Base-by-base conservation (phyloP, 2,329 filamentous ascomycete species). In the Chrysoporthe cubensis region DNA sequence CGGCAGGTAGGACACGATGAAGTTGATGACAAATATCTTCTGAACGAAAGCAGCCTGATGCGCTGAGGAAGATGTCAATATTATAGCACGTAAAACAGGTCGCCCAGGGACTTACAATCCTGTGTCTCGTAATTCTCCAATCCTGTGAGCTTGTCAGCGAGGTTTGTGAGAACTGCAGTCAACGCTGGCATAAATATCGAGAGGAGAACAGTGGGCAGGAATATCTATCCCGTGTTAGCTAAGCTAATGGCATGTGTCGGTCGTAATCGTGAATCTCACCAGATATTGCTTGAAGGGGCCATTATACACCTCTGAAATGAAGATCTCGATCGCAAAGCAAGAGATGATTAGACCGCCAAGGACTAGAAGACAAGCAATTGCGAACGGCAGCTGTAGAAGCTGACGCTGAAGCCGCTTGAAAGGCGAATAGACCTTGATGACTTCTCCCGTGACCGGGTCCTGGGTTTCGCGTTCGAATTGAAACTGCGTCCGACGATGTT, bases 21-120 rank as follows among this genome's bases (percentile, higher is more conserved):
- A 97, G 82, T 97, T 97, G 75, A 98, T 87, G 16, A 98, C 89
- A 75, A 99, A 98, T 44, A 97, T 91, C 82, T 99, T 99, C 68
- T 92, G 90, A 0, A 96, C 93, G 76, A 97, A 87, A 1, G 94
- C 91, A 26, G 91, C 88, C 69, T 97, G 89, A 74, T 97, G 91
- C 16, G 90, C 90, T 89, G 71, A 11, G 60, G 32, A 42, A 75
- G 66, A 73, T 69, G 66, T 76, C 68, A 74, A 68, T 46, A 44
- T 16, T 3, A 16, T 1, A 37, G 46, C 54, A 9, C 13, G 13
- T 13, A 8, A 43, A 8, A 4, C 16, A 11, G 4, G 1, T 18
- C 9, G 8, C 26, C 8, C 0, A 21, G 40, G 9, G 1, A 73
- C 76, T 70, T 73, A 88, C 87, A 80, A 72, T 94, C 93, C 67